Evolutionary conservation across 805 yeast genomes (phyloP), one percentile per base, ranked within the genome.

Genomic region (Saturnispora kantuleensis): DNA sequence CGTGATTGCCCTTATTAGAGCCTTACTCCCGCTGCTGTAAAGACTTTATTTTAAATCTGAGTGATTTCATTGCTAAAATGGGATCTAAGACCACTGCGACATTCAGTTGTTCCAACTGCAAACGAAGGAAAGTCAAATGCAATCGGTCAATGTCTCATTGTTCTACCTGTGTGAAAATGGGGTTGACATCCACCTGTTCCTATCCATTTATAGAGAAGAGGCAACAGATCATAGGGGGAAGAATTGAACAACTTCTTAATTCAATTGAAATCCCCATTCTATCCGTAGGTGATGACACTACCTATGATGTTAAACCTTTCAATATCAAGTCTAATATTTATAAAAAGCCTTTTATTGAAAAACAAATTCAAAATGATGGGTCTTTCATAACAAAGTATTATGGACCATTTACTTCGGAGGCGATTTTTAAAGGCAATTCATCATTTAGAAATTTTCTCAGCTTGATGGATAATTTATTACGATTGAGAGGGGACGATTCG

Each of bases 91-190:
- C 18, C 31, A 12, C 29, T 21, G 26, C n/a, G 3, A 16, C 7
- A 10, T 16, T 30, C 7, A 21, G 35, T 17, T 41, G 44, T 21
- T 12, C 13, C 4, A 29, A 16, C 21, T 41, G 44, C 28, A 35
- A 35, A 15, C 16, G 18, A 13, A 17, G 39, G 36, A 41, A 41
- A 21, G 35, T 41, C 8, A 41, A 35, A 35, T 41, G 39, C 21
- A 35, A 41, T 35, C 16, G 44, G 7, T 12, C 6, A n/a, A 35
- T 7, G 8, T 39, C 44, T 1, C 8, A 21, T 21, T 41, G 44
- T 29, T 16, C 35, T 10, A 28, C 35, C 9, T 41, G 39, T 16
- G 12, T 41, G 6, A 41, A 29, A 35, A 30, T 31, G n/a, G 39
- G 31, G 17, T 17, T 10, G 13, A 15, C 28, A 12, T n/a, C 17